phyloP scores from a whole-genome alignment of 495 filamentous ascomycete genomes.

The Aspergillus avenaceus region DNA sequence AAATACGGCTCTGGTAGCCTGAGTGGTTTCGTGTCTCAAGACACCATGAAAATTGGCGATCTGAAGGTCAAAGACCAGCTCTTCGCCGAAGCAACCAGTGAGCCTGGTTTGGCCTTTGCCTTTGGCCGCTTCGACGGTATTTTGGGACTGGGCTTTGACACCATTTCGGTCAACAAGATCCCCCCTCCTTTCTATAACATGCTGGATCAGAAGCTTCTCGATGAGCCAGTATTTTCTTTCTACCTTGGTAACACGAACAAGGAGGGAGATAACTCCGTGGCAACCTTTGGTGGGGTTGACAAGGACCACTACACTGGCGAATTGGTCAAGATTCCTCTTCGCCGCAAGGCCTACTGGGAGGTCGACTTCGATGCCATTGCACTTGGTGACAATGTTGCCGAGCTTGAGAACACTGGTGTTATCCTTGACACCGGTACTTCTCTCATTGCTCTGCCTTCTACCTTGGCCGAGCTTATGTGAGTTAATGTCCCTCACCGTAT shows the following conservation, averaged over 20 bases:
- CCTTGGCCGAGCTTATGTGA: slow-evolving; percentile 88
- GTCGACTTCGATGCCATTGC: slow-evolving; percentile 90
- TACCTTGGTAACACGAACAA: slow-evolving; percentile 78
- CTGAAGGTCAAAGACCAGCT: slow-evolving; percentile 79
- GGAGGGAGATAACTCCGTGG: slow-evolving; percentile 76
- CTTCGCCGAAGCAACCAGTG: slow-evolving; percentile 91
- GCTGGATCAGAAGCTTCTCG: slow-evolving; percentile 81
- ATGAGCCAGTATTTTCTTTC: slow-evolving; percentile 94
- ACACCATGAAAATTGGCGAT: slow-evolving; percentile 83
- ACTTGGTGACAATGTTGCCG: slow-evolving; percentile 77
- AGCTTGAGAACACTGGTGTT: slow-evolving; percentile 88
- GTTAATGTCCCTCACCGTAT: slow-evolving; percentile 13
- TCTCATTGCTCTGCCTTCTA: slow-evolving; percentile 88
- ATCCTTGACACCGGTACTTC: slow-evolving; percentile 99
- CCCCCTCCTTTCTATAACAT: slow-evolving; percentile 95
- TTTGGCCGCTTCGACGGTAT: slow-evolving; percentile 99
- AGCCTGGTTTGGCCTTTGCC: slow-evolving; percentile 95
- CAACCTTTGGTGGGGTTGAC: slow-evolving; percentile 88
- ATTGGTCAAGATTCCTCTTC: slow-evolving; percentile 85
- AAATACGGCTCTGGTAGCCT: slow-evolving; percentile 93
- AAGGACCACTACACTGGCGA: slow-evolving; percentile 83
- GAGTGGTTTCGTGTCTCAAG: slow-evolving; percentile 89
- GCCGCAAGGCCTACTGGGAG: slow-evolving; percentile 99
- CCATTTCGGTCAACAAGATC: slow-evolving; percentile 93
- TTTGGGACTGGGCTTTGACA: slow-evolving; percentile 89